Percentiles rank a stretch among this genome's conserved stretches.
phyloP scores from a whole-genome alignment of 257 asterid species.

The Solanum virginianum region DNA sequence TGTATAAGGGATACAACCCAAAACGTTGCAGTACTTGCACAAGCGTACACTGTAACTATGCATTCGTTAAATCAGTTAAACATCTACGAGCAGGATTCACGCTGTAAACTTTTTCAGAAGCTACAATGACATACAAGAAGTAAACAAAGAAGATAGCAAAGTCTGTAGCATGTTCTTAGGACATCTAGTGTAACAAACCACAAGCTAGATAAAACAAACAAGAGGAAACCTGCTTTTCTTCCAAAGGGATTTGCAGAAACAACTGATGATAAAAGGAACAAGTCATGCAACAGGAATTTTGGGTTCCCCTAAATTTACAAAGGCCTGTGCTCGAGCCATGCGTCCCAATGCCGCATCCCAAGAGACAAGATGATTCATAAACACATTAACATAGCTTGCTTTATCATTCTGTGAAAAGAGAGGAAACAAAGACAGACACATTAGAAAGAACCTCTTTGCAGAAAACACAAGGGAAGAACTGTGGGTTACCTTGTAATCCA shows the following conservation, averaged over 20 bases:
- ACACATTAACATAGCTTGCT: constrained; percentile 20
- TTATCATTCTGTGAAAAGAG: constrained; percentile 17
- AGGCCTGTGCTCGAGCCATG: constrained; percentile 88
- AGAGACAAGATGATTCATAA: constrained; percentile 36
- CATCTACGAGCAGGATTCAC: not conserved
- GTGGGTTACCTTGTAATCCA: constrained; percentile 30
- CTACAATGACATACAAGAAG: not conserved
- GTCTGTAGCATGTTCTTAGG: not conserved
- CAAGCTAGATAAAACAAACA: not conserved
- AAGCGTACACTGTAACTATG: not conserved
- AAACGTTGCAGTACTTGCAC: not conserved
- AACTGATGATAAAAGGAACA: not conserved
- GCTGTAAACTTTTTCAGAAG: not conserved
- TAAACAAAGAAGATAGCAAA: not conserved
- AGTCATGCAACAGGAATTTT: constrained; percentile 79
- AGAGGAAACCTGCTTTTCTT: not conserved
- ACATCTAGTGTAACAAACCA: not conserved
- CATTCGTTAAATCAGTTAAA: not conserved
- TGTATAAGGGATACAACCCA: not conserved
- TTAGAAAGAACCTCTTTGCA: not conserved
- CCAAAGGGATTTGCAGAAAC: not conserved
- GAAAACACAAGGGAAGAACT: not conserved
- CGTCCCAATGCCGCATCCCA: constrained; percentile 90
- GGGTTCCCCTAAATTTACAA: constrained; percentile 90
- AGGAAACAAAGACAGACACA: not conserved